A percentile compares a stretch with the other conserved stretches of the same genome.
These are phyloP conservation scores for Mucor indicus DNA, from an alignment of 371 early-diverging fungal genomes.

Conservation along the genomic window DNA sequence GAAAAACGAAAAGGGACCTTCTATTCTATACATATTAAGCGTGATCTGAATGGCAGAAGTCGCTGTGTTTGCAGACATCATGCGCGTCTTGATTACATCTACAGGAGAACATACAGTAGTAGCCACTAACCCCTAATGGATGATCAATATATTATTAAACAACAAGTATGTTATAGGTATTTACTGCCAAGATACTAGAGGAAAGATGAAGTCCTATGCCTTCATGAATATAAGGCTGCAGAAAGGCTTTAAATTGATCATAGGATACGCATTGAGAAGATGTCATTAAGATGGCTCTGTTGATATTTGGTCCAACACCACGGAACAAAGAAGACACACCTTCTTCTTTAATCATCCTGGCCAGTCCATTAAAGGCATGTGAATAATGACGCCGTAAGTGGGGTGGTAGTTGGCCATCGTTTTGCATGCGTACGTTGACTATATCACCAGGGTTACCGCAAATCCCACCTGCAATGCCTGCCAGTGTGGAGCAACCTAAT, in stretches of 20 bases:
- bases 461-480: constrained; percentile 65
- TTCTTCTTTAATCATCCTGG: constrained; percentile 58
- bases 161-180: constrained; percentile 4
- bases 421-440: constrained; percentile 70
- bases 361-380: constrained; percentile 63
- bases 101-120: constrained; percentile 69
- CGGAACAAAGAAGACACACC: constrained; percentile 51
- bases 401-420: constrained; percentile 62
- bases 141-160: background rate
- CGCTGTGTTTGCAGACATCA: constrained; percentile 56
- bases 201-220: constrained; percentile 58
- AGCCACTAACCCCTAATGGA: constrained; percentile 57
- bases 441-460: constrained; percentile 78
- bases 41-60: constrained; percentile 24
- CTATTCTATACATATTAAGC: constrained; percentile 49
- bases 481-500: constrained; percentile 50
- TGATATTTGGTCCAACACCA: constrained; percentile 61
- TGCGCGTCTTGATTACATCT: constrained; percentile 75
- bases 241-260: constrained; percentile 53
- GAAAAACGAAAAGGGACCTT: constrained; percentile 64
- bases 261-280: constrained; percentile 62
- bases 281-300: constrained; percentile 65
- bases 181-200: constrained; percentile 57
- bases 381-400: constrained; percentile 58
- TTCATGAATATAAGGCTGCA: constrained; percentile 49